These are phyloP conservation scores for Lactarius pseudohatsudake DNA, from an alignment of 768 basidiomycete species.

Conservation along the genomic window DNA sequence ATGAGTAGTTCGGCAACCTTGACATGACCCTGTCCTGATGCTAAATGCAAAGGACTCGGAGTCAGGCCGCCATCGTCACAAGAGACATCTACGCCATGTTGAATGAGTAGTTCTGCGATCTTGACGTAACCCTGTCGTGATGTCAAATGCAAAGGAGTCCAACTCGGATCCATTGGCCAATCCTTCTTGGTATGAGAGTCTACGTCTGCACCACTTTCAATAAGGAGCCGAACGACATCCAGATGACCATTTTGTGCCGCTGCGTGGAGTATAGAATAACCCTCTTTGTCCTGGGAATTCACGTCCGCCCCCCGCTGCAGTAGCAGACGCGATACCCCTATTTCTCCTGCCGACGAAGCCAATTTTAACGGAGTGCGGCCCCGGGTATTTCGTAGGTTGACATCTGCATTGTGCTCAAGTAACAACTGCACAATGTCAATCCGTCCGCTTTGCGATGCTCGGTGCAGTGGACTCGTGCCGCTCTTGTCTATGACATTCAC, in stretches of 20 bases:
- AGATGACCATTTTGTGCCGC: neutral
- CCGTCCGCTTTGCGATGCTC: neutral
- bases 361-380: neutral
- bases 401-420: slow-evolving; percentile 8
- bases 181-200: too few species aligned
- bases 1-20: too few species aligned
- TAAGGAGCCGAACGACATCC: neutral
- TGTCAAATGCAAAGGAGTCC: neutral
- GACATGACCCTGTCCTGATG: too few species aligned
- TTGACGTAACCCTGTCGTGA: neutral
- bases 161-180: too few species aligned
- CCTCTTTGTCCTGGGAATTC: neutral
- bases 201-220: neutral
- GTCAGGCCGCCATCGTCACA: neutral
- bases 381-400: neutral
- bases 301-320: neutral
- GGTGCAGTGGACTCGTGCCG: neutral
- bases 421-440: neutral
- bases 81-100: neutral
- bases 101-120: neutral
- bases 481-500: neutral
- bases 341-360: neutral
- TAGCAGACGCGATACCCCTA: neutral
- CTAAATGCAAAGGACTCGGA: too few species aligned
- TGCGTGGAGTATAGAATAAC: neutral